Evolutionary conservation across 2,329 filamentous ascomycete genomes (phyloP).

Genomic region (Fusarium xyrophilum): DNA sequence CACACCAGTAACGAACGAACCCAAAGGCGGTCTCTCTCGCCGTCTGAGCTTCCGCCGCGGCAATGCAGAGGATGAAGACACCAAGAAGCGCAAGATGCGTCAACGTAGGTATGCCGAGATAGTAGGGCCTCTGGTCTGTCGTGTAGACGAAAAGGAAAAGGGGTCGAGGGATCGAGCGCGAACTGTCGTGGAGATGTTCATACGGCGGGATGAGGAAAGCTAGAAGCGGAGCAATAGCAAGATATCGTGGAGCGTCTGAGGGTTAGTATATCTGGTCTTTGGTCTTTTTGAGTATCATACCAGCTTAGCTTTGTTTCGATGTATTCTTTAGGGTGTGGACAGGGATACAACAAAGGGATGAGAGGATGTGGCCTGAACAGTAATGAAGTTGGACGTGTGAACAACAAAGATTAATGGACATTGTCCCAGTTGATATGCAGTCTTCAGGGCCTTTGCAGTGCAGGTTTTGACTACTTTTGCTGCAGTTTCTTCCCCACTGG

Average conservation of each 20-base stretch:
- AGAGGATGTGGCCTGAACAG: not conserved
- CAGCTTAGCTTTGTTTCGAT: slow-evolving; percentile 12
- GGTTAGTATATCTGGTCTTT: slow-evolving; percentile 23
- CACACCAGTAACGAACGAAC: slow-evolving; percentile 47
- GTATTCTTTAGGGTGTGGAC: slow-evolving; percentile 1
- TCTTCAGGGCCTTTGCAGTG: not conserved
- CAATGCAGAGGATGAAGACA: slow-evolving; percentile 40
- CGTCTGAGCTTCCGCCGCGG: slow-evolving; percentile 56
- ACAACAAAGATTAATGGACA: not conserved
- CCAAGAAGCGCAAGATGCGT: slow-evolving; percentile 60
- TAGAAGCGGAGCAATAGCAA: slow-evolving; percentile 39
- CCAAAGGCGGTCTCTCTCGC: slow-evolving; percentile 47
- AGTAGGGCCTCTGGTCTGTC: slow-evolving; percentile 70
- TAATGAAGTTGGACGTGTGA: not conserved
- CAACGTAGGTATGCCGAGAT: slow-evolving; percentile 69
- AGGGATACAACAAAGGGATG: slow-evolving; percentile 7
- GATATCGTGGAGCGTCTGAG: slow-evolving; percentile 29
- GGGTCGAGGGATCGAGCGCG: slow-evolving; percentile 68
- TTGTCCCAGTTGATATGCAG: not conserved
- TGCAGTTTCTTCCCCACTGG: not conserved
- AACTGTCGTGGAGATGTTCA: slow-evolving; percentile 73
- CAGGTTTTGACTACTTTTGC: not conserved
- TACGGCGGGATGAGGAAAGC: slow-evolving; percentile 45
- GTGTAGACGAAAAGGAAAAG: slow-evolving; percentile 62
- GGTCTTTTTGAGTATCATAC: slow-evolving; percentile 16